Percentiles rank a stretch among this genome's conserved stretches.
Conservation (phyloP, 2,329 filamentous ascomycete genomes). For the Capronia americana region DNA sequence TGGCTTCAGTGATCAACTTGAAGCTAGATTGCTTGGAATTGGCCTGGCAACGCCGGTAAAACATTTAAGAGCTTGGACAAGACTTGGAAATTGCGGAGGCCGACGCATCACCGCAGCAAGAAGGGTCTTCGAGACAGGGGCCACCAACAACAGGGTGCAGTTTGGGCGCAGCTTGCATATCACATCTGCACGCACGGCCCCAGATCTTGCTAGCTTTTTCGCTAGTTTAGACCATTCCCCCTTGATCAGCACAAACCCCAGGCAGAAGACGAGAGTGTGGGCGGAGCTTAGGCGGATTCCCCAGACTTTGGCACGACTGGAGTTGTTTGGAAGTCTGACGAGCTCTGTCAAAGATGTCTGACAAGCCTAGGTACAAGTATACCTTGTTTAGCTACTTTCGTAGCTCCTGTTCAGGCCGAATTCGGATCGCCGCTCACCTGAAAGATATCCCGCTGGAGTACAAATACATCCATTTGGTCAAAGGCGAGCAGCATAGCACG, state of each 20-base stretch:
- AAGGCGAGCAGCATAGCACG: constrained; percentile 57
- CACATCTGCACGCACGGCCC: not conserved
- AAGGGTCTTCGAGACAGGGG: not conserved
- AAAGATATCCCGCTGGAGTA: constrained; percentile 60
- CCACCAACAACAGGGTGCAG: not conserved
- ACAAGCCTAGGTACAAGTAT: constrained; percentile 33
- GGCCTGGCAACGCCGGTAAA: constrained; percentile 10
- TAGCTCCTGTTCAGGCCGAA: constrained; percentile 67
- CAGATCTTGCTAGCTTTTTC: constrained; percentile 8
- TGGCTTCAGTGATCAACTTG: not conserved
- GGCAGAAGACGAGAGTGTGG: not conserved
- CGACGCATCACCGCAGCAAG: constrained; percentile 1
- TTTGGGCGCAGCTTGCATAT: constrained; percentile 9
- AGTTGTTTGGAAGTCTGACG: not conserved
- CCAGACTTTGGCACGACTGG: constrained; percentile 1
- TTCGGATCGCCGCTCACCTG: constrained; percentile 65
- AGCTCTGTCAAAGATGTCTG: constrained; percentile 6
- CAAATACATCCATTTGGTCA: constrained; percentile 61
- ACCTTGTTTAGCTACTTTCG: constrained; percentile 66
- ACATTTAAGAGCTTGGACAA: constrained; percentile 17
- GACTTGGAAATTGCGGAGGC: constrained; percentile 11
- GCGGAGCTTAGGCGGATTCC: not conserved
- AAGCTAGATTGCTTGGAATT: constrained; percentile 5
- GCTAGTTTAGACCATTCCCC: constrained; percentile 1
- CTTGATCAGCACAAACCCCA: not conserved